Conservation (phyloP, 2,329 filamentous ascomycete species). For the Fusarium transvaalense region DNA sequence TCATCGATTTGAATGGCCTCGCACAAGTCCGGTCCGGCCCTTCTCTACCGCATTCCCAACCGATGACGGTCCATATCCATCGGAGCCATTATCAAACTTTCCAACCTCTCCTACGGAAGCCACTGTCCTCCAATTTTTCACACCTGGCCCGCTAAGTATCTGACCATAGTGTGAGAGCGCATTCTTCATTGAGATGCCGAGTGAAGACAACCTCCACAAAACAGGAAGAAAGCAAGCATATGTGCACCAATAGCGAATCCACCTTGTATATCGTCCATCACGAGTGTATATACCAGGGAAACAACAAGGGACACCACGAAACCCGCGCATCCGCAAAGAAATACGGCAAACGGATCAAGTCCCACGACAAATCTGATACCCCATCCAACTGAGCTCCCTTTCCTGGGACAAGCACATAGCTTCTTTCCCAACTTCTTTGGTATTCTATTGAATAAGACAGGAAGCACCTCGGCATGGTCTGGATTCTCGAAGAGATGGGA, state of each 20-base stretch:
- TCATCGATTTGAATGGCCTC: not conserved
- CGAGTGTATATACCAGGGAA: constrained; percentile 1
- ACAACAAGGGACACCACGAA: not conserved
- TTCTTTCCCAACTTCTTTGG: not conserved
- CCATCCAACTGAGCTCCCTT: constrained; percentile 6
- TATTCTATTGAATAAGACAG: constrained; percentile 15
- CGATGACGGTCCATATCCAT: no score
- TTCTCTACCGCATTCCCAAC: no score
- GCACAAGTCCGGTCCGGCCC: no score
- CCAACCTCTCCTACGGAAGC: no score
- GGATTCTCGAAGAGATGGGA: constrained; percentile 26
- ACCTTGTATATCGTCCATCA: constrained; percentile 13
- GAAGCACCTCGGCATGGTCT: constrained; percentile 2
- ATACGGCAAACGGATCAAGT: not conserved
- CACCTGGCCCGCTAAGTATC: no score
- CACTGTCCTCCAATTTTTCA: no score
- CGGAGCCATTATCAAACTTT: no score
- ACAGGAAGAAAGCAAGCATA: constrained; percentile 7
- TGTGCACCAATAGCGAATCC: constrained; percentile 20
- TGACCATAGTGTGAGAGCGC: no score
- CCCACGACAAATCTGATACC: not conserved
- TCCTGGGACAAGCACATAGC: constrained; percentile 5
- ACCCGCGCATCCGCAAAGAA: not conserved
- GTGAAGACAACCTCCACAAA: not conserved
- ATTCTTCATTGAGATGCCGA: not conserved